Base-by-base conservation (phyloP, 2,329 filamentous ascomycete genomes). In the Sphaerulina vaccinii region DNA sequence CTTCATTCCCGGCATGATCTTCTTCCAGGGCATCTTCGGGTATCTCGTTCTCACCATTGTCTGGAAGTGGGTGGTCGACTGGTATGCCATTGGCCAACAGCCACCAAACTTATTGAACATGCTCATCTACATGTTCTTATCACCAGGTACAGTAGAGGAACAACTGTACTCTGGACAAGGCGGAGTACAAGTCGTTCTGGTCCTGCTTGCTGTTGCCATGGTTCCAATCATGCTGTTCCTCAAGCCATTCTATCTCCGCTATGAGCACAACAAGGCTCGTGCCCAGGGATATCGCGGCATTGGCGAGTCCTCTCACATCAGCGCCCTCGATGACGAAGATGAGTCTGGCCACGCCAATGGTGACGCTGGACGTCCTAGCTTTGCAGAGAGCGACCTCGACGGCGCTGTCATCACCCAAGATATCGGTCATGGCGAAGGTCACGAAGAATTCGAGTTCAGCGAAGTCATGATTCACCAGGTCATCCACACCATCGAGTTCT, bases 401-500 rank as follows among this genome's bases (percentile, higher is more conserved):
- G 90, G 88, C 38, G 90, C 87, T 49, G 88, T 96, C 84, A 90
- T 96, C 68, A 88, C 89, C 2, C 85, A 95, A 69, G 89, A 93
- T 67, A 83, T 95, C 61, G 72, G 72, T 29, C 58, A 73, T 39
- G 81, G 84, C 24, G 88, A 89, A 46, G 88, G 89, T 42, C 89
- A 96, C 63, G 91, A 93, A 66, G 93, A 99, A 68, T 99, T 99
- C 70, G 93, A 99, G 64, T 99, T 99, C 70, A 83, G 87, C 54
- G 93, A 99, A 71, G 82, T 90, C 58, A 96, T 99, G 90, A 99
- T 99, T 68, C 93, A 99, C 74, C 93, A 99, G 72, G 84, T 96
- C 69, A 99, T 99, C 67, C 95, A 97, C 76, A 97, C 92, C 15
- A 97, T 97, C 66, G 90, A 99, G 80, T 99, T 99, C 78, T 99